These are phyloP conservation scores for Sporobolomyces phaffii DNA, from an alignment of 768 basidiomycete genomes.

Conservation along the genomic window DNA sequence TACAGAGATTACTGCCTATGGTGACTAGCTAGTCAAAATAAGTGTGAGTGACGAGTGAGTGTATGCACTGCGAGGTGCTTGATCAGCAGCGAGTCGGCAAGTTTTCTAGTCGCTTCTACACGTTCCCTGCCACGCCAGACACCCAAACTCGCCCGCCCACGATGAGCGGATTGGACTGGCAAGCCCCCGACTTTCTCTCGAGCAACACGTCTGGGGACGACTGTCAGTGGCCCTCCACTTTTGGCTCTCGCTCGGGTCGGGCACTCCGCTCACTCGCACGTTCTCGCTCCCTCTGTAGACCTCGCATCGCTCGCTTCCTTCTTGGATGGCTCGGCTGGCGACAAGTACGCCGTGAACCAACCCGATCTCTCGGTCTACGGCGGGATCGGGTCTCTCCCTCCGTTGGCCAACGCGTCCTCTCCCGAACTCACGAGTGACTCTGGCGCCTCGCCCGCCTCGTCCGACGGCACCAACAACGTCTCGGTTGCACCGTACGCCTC, in stretches of 20 bases:
- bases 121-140: too few relatives aligned
- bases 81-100: neutral
- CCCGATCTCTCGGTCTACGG: slow-evolving; percentile 2
- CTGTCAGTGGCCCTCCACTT: neutral
- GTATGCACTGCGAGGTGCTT: neutral
- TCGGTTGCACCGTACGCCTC: neutral
- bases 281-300: neutral
- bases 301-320: slow-evolving; percentile 11
- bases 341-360: too few relatives aligned
- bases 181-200: slow-evolving; percentile 1
- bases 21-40: neutral
- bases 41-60: neutral
- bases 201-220: neutral
- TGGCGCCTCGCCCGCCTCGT: slow-evolving; percentile 11
- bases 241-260: neutral
- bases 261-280: neutral
- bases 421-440: slow-evolving; percentile 18
- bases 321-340: slow-evolving; percentile 10
- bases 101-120: too few relatives aligned
- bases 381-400: neutral
- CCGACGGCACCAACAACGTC: neutral
- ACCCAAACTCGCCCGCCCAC: too few relatives aligned
- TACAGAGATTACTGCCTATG: neutral
- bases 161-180: slow-evolving; percentile 9
- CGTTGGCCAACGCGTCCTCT: neutral